Evolutionary conservation across 1,284 basidiomycete species (phyloP).

Genomic region (Cutaneotrichosporon dermatis): DNA sequence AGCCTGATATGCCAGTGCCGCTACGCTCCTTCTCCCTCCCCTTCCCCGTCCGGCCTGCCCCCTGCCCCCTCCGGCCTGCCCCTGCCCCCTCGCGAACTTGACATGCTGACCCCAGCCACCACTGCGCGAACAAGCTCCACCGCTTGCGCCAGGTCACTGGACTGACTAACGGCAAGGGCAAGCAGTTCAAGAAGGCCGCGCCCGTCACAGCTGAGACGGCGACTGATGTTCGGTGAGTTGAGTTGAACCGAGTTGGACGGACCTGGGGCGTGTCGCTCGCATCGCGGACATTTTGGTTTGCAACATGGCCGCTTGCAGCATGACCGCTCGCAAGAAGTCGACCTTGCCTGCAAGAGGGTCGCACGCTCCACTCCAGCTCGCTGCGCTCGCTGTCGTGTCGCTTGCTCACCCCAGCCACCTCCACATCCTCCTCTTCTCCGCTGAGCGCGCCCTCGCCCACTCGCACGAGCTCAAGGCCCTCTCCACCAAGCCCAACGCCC

Average conservation of each 20-base stretch:
- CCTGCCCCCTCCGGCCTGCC: no score
- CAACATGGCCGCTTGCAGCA: no score
- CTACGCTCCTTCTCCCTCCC: no score
- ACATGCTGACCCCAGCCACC: conserved; percentile 58
- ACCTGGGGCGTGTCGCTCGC: no score
- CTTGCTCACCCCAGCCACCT: conserved; percentile 48
- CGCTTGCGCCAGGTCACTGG: conserved; percentile 76
- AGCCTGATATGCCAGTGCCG: no score
- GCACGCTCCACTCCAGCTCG: not conserved
- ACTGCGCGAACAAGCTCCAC: conserved; percentile 85
- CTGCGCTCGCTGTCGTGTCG: not conserved
- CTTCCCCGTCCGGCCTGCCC: no score
- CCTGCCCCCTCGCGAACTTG: not conserved
- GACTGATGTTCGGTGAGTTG: conserved; percentile 70
- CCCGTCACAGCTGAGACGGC: conserved; percentile 60
- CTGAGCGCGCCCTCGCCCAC: conserved; percentile 87
- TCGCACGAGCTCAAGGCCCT: conserved; percentile 68
- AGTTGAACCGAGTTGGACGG: no score
- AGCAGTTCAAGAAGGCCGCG: conserved; percentile 78
- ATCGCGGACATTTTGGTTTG: no score
- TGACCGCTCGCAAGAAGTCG: no score
- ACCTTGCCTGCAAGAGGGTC: not conserved
- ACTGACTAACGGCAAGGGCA: conserved; percentile 81
- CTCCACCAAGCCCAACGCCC: conserved; percentile 25
- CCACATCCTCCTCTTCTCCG: conserved; percentile 77